Base-by-base conservation (phyloP, 768 basidiomycete species). In the Butyriboletus loyo region DNA sequence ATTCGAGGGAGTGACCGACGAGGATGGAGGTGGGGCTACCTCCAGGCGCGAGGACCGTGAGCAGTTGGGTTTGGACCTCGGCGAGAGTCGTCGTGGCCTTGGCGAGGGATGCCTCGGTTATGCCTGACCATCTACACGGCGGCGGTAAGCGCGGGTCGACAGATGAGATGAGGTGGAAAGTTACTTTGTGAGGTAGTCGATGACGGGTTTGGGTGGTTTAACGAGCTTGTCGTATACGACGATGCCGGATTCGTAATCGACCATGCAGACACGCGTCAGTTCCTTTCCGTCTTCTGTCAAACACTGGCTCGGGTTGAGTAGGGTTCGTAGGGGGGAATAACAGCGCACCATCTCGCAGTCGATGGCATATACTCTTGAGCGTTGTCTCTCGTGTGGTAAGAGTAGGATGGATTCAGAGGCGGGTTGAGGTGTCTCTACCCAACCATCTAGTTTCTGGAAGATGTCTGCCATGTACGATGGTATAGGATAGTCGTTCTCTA, bases 271-370 rank as follows among this genome's bases (percentile, higher is more conserved):
- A 37, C 94, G 76, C 1, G 95, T 86, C 14, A 98, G 77, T 66
- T 92, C 92, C 59, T 90, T 93, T 9, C 94, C 95, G 49, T 89
- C 88, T 62, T 87, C 87, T 1, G 94, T 95, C 68, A 87, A 59
- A 65, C 94, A 96, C 94, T 97, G 24, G 7, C 7, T 22, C 2
- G 37, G 17, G 19, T 31, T 62, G 25, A 57, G 62, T 38, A 8
- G 34, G 35, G 15, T 0, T 4, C 10, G 6, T 1, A 11, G 44
- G 4, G 17, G 1, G 38, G 5, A 1, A 35, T n/a, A 17, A 10
- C 63, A 31, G 13, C 82, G 48, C 54, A 92, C 95, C 96, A 98
- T 98, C 69, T 98, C 96, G 68, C 96, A 98, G 76, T 99, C 96
- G 42, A 99, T 80, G 0, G 92, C 91, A 50, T 89, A 85, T 24